Evolutionary conservation across 352 stramenopile species (phyloP).

Genomic region (Discostella stelligera): DNA sequence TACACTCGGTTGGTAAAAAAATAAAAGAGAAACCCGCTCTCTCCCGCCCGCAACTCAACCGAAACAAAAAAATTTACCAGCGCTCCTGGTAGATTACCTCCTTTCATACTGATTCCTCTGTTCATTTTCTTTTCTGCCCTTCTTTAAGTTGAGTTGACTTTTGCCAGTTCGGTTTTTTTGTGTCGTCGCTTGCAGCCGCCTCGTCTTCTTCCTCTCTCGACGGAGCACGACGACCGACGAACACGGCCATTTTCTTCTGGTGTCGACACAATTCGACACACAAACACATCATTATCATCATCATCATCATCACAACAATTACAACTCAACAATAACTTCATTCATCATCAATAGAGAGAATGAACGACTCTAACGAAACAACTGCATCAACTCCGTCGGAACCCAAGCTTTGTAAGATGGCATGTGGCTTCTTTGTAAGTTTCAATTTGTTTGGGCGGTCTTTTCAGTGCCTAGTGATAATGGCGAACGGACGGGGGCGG

Average conservation of each 20-base stretch:
- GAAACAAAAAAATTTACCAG: neutral
- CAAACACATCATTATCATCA: neutral
- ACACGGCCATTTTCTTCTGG: neutral
- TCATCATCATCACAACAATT: neutral
- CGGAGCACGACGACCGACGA: neutral
- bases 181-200: neutral
- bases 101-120: neutral
- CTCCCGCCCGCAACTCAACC: neutral
- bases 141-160: neutral
- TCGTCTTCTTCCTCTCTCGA: too few species aligned
- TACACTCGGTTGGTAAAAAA: too few species aligned
- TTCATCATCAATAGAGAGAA: conserved; percentile 25
- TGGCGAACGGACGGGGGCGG: neutral
- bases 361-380: conserved; percentile 73
- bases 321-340: too few species aligned
- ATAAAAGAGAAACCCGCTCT: too few species aligned
- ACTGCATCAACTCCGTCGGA: conserved; percentile 64
- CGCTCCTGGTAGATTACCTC: too few species aligned
- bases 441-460: conserved; percentile 16
- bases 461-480: neutral
- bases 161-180: neutral
- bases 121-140: neutral
- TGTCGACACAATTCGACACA: neutral
- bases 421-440: conserved; percentile 84
- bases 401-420: conserved; percentile 74